These are phyloP conservation scores for Auriscalpium microsporum DNA, from an alignment of 768 basidiomycete species.

Conservation along the genomic window DNA sequence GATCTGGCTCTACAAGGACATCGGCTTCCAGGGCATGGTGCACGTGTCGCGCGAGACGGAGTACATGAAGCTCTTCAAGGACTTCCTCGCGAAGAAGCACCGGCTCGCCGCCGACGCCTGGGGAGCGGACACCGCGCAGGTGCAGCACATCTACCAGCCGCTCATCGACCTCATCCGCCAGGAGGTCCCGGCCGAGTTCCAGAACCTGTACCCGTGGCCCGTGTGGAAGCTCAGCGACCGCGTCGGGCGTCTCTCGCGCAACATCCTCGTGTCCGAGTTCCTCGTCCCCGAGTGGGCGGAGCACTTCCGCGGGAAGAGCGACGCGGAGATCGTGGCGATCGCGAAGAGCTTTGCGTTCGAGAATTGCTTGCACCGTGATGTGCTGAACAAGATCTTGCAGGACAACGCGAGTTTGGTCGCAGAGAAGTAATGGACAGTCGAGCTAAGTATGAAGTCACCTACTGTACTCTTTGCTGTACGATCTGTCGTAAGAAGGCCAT, in stretches of 20 bases:
- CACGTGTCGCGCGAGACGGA: slow-evolving; percentile 59
- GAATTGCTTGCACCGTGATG: slow-evolving; percentile 59
- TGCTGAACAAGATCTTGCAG: slow-evolving; percentile 32
- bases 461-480: too few relatives aligned
- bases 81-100: slow-evolving; percentile 73
- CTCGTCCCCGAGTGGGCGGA: slow-evolving; percentile 68
- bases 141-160: slow-evolving; percentile 55
- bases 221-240: slow-evolving; percentile 55
- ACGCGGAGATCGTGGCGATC: slow-evolving; percentile 58
- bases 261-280: slow-evolving; percentile 64
- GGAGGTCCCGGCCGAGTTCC: slow-evolving; percentile 44
- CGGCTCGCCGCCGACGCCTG: slow-evolving; percentile 69
- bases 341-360: slow-evolving; percentile 71
- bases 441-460: too few relatives aligned
- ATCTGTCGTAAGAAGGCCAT: too few relatives aligned
- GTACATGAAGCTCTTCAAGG: slow-evolving; percentile 60
- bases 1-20: slow-evolving; percentile 85
- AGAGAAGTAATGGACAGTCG: background rate
- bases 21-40: slow-evolving; percentile 84
- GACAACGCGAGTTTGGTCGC: slow-evolving; percentile 20
- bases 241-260: slow-evolving; percentile 50
- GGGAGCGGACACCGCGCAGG: slow-evolving; percentile 57
- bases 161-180: slow-evolving; percentile 52
- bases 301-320: slow-evolving; percentile 50
- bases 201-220: slow-evolving; percentile 50